phyloP scores from a whole-genome alignment of 257 asterid genomes.

The Solanum clarkiae region DNA sequence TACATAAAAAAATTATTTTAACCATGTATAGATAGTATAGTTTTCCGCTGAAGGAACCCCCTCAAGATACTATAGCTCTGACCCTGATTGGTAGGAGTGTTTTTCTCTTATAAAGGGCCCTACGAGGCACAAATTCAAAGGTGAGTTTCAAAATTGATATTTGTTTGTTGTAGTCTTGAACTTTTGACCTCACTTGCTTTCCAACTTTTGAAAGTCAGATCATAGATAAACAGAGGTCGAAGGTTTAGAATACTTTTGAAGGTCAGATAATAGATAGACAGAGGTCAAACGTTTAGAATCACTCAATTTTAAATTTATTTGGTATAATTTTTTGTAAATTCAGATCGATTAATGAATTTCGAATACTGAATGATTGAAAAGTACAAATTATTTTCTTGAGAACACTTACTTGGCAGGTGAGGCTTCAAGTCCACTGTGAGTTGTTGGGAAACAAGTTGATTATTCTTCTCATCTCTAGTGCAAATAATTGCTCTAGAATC shows the following conservation, averaged over 20 bases:
- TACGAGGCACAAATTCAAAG: background rate
- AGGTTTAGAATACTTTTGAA: background rate
- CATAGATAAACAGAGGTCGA: no score
- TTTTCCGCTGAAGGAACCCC: no score
- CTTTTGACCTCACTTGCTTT: background rate
- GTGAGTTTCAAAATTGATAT: background rate
- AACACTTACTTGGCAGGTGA: conserved; percentile 50
- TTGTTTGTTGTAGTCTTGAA: background rate
- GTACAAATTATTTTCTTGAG: background rate
- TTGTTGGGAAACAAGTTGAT: conserved; percentile 48
- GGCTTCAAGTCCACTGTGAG: conserved; percentile 85
- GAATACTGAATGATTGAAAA: background rate
- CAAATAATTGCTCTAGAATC: conserved; percentile 81
- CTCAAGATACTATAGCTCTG: no score
- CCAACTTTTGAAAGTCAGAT: background rate
- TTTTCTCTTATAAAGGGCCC: background rate
- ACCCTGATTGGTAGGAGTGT: no score
- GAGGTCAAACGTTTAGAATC: background rate
- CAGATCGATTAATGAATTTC: background rate
- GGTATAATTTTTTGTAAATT: background rate
- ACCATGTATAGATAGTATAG: no score
- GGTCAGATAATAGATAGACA: background rate
- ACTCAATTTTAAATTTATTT: background rate
- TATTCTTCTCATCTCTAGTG: conserved; percentile 29
- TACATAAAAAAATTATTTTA: no score